Evolutionary conservation across 805 yeast genomes (phyloP), one percentile per base, ranked within the genome.

Genomic region (Wickerhamiella sorbophila): DNA sequence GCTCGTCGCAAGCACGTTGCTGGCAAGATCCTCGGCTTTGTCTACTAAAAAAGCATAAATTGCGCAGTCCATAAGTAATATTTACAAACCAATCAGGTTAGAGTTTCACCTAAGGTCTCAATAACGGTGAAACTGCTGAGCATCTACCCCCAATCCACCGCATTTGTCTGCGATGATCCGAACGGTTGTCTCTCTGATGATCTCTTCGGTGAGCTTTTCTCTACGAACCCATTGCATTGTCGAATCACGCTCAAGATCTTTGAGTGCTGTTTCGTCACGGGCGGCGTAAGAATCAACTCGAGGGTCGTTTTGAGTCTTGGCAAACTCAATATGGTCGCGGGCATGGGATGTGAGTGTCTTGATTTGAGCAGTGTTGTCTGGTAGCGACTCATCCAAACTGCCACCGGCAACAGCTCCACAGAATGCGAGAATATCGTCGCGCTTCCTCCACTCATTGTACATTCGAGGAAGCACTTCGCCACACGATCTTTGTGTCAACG

Each of bases 1-100:
- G 97, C 97, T 64, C 84, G 94, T 80, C 82, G 96, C 79, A 88
- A 87, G 83, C 96, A 87, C 75, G 96, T 87, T 60, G 85, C 95
- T 59, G 97, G 97, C 71, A 87, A 87, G 79, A 82, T 87, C 71
- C 81, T 87, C 66, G 97, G 96, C 67, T 87, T 84, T 76, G 95
- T 87, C 56, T 87, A 87, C 82, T 87, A 82, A 63, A 55, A 34
- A 24, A 24, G 29, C 29, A 24, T 8, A 8, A 24, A 12, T 24
- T 24, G 29, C 12, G 29, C 29, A 24, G 29, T 24, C 29, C 29
- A 24, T 24, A 24, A 24, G 12, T 24, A 24, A 24, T 24, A 24
- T 24, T 24, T 24, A 24, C 29, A 24, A 24, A 24, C 6, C 29
- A 8, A 6, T 24, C n/a, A n/a, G n/a, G n/a, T n/a, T n/a, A n/a